Evolutionary conservation across 2,329 filamentous ascomycete genomes (phyloP).

Genomic region (Fonsecaea nubica): DNA sequence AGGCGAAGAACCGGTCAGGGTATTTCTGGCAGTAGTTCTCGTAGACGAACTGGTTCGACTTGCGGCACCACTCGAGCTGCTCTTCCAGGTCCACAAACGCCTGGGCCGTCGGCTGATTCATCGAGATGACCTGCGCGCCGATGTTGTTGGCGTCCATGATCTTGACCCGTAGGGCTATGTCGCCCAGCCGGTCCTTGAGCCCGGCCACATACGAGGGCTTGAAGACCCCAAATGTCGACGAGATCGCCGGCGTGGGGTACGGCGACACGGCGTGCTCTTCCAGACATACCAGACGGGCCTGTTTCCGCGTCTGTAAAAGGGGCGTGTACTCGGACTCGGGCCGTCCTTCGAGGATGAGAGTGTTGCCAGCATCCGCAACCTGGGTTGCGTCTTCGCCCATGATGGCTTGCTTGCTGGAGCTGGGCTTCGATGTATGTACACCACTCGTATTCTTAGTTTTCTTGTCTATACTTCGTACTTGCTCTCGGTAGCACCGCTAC

Average conservation of each 20-base stretch:
- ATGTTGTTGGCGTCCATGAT: slow-evolving; percentile 34
- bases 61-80: slow-evolving; percentile 21
- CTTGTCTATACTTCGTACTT: no score
- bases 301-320: background rate
- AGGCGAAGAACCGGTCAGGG: slow-evolving; percentile 49
- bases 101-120: slow-evolving; percentile 30
- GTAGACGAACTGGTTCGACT: slow-evolving; percentile 38
- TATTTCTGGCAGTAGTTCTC: slow-evolving; percentile 32
- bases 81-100: slow-evolving; percentile 24
- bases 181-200: slow-evolving; percentile 24
- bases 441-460: no score
- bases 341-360: background rate
- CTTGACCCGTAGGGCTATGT: slow-evolving; percentile 26
- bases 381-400: background rate
- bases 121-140: slow-evolving; percentile 30
- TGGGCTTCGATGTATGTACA: no score
- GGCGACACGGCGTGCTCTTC: slow-evolving; percentile 34
- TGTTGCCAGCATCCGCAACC: background rate
- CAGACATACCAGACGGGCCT: slow-evolving; percentile 27
- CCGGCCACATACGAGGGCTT: slow-evolving; percentile 21
- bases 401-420: background rate
- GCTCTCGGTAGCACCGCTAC: no score
- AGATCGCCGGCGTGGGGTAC: slow-evolving; percentile 17
- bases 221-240: slow-evolving; percentile 23
- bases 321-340: slow-evolving; percentile 5